These are phyloP conservation scores for Rhizopus sp. DNA, from an alignment of 371 early-diverging fungal species.

Conservation along the genomic window DNA sequence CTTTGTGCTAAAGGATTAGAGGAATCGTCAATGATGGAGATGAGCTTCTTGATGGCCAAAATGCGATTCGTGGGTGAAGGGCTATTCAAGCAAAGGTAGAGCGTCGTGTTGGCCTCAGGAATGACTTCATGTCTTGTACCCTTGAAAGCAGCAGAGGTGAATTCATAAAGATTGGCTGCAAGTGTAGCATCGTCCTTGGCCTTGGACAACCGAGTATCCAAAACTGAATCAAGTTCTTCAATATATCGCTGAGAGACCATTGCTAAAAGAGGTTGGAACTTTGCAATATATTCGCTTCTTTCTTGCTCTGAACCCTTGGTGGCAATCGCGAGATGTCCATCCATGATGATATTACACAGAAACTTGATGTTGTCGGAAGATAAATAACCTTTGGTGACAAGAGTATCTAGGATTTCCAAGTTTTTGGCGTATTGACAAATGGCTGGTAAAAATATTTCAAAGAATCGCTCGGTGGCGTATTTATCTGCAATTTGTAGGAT, in stretches of 20 bases:
- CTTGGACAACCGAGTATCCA: slow-evolving; percentile 44
- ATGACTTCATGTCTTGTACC: slow-evolving; percentile 69
- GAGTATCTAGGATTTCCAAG: slow-evolving; percentile 39
- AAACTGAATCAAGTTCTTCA: slow-evolving; percentile 54
- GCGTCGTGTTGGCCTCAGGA: slow-evolving; percentile 67
- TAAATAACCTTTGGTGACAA: slow-evolving; percentile 44
- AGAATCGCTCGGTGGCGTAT: slow-evolving; percentile 58
- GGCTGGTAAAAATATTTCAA: slow-evolving; percentile 36
- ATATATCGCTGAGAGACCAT: slow-evolving; percentile 60
- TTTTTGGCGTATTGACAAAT: slow-evolving; percentile 33
- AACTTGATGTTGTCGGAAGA: slow-evolving; percentile 45
- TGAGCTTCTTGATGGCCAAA: slow-evolving; percentile 62
- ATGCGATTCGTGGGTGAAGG: slow-evolving; percentile 63
- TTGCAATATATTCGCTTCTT: slow-evolving; percentile 32
- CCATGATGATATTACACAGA: slow-evolving; percentile 43
- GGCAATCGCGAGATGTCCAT: slow-evolving; percentile 41
- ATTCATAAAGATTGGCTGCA: slow-evolving; percentile 55
- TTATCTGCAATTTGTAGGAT: slow-evolving; percentile 51
- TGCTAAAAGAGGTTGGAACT: slow-evolving; percentile 41
- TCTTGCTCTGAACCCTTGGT: slow-evolving; percentile 21
- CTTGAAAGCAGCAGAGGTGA: slow-evolving; percentile 58
- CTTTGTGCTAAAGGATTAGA: slow-evolving; percentile 34
- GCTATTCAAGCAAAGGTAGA: slow-evolving; percentile 74
- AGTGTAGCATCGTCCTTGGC: slow-evolving; percentile 24
- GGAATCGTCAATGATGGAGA: slow-evolving; percentile 47